These are phyloP conservation scores for Cutaneotrichosporon curvatum DNA, from an alignment of 1,284 basidiomycete genomes.

Conservation along the genomic window DNA sequence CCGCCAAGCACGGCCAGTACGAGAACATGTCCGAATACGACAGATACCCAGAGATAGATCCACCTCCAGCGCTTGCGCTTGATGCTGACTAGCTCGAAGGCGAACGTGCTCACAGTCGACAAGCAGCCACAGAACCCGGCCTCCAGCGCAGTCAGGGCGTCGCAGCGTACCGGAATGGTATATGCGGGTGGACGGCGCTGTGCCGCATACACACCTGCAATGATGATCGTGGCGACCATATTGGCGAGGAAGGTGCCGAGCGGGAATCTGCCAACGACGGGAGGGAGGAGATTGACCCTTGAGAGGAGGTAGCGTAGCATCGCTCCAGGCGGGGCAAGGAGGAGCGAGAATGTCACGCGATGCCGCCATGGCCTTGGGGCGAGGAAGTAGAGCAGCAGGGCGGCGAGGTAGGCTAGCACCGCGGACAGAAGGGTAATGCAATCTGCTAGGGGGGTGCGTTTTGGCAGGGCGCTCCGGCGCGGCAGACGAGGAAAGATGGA, in stretches of 20 bases:
- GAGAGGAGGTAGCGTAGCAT: conserved; percentile 76
- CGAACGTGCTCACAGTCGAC: conserved; percentile 90
- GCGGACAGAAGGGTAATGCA: conserved; percentile 37
- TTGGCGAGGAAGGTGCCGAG: conserved; percentile 86
- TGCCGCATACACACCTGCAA: conserved; percentile 64
- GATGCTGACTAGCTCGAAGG: conserved; percentile 66
- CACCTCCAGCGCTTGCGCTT: conserved; percentile 47
- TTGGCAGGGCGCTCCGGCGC: conserved; percentile 54
- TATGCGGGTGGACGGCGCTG: conserved; percentile 52
- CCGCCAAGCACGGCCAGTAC: conserved; percentile 71
- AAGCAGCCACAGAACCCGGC: conserved; percentile 95
- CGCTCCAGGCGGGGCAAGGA: conserved; percentile 84
- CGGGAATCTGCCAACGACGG: conserved; percentile 57
- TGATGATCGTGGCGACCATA: conserved; percentile 65
- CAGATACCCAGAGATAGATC: conserved; percentile 64
- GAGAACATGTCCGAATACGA: conserved; percentile 62
- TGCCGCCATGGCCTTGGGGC: conserved; percentile 65
- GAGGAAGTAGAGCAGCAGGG: conserved; percentile 70
- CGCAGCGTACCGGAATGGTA: conserved; percentile 53
- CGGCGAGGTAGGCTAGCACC: conserved; percentile 45
- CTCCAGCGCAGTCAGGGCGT: conserved; percentile 66
- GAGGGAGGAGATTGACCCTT: conserved; percentile 58
- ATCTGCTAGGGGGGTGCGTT: conserved; percentile 28
- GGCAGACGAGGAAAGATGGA: conserved; percentile 51
- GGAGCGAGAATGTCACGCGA: conserved; percentile 74